phyloP scores from a whole-genome alignment of 768 basidiomycete species.

The Lentinula boryana region DNA sequence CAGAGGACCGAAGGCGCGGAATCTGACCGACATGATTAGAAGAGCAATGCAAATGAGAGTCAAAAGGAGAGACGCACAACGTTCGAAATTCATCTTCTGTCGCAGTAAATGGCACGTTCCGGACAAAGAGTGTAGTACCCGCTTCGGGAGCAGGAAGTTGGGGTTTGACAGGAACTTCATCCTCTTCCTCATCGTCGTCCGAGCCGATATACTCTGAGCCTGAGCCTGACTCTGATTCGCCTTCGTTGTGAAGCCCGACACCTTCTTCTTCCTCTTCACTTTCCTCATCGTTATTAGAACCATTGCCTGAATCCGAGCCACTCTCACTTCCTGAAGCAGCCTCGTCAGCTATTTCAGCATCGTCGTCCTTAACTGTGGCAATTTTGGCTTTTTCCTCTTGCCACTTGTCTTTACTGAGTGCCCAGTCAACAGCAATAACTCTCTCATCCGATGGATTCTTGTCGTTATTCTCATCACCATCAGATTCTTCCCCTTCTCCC shows the following conservation, averaged over 20 bases:
- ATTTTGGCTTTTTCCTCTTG: slow-evolving; percentile 67
- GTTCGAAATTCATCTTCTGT: slow-evolving; percentile 89
- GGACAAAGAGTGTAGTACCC: slow-evolving; percentile 89
- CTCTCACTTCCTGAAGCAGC: slow-evolving; percentile 12
- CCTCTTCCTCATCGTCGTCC: slow-evolving; percentile 33
- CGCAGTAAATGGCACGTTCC: slow-evolving; percentile 88
- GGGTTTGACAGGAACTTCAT: slow-evolving; percentile 47
- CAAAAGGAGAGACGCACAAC: slow-evolving; percentile 44
- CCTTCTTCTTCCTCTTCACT: slow-evolving; percentile 21
- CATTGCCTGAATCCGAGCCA: slow-evolving; percentile 36
- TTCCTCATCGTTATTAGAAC: slow-evolving; percentile 24
- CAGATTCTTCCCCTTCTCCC: slow-evolving; percentile 24
- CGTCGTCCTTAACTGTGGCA: slow-evolving; percentile 29
- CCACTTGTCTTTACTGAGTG: slow-evolving; percentile 91
- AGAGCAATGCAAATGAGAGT: neutral
- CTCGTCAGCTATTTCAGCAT: slow-evolving; percentile 27
- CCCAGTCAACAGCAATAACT: slow-evolving; percentile 93
- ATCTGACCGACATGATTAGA: slow-evolving; percentile 38
- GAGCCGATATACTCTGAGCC: neutral
- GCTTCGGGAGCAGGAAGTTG: slow-evolving; percentile 77
- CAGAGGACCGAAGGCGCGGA: slow-evolving; percentile 86
- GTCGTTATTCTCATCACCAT: slow-evolving; percentile 28
- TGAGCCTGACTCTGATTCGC: slow-evolving; percentile 9
- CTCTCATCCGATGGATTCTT: slow-evolving; percentile 36
- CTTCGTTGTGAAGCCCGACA: slow-evolving; percentile 18